Evolutionary conservation across 331 rosid genomes (phyloP).

Genomic region (Dryas integrifolia): DNA sequence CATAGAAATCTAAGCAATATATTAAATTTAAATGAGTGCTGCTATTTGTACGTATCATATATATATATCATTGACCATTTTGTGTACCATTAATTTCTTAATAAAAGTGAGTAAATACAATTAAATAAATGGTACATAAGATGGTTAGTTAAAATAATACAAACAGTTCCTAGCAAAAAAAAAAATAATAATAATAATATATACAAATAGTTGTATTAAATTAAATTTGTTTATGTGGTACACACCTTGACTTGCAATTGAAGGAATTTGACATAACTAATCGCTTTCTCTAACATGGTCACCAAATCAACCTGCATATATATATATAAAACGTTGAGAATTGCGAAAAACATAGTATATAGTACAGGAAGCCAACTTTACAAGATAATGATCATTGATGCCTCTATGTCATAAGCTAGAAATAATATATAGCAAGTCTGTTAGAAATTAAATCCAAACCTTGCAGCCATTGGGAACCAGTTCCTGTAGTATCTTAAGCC

Average conservation of each 20-base stretch:
- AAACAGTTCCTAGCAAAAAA: no score
- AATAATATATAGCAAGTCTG: background rate
- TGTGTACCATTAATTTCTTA: no score
- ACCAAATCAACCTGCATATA: conserved; percentile 75
- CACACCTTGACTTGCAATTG: conserved; percentile 84
- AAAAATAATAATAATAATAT: no score
- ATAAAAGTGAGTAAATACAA: no score
- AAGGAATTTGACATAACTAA: conserved; percentile 87
- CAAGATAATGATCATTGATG: background rate
- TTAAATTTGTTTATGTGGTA: background rate
- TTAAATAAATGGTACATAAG: no score
- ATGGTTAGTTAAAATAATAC: no score
- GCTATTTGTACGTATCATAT: no score
- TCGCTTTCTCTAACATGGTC: conserved; percentile 91
- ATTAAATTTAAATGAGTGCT: no score
- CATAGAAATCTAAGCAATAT: no score
- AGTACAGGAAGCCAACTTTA: background rate
- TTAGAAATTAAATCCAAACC: conserved; percentile 38
- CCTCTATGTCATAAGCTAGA: background rate
- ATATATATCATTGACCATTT: no score
- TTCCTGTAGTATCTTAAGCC: conserved; percentile 77
- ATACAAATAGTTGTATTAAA: no score
- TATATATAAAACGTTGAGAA: background rate
- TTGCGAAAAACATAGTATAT: background rate
- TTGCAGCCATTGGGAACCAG: conserved; percentile 88